Percentiles rank a stretch among this genome's conserved stretches.
phyloP scores from a whole-genome alignment of 345 rosid species.

The Triadica sebifera region DNA sequence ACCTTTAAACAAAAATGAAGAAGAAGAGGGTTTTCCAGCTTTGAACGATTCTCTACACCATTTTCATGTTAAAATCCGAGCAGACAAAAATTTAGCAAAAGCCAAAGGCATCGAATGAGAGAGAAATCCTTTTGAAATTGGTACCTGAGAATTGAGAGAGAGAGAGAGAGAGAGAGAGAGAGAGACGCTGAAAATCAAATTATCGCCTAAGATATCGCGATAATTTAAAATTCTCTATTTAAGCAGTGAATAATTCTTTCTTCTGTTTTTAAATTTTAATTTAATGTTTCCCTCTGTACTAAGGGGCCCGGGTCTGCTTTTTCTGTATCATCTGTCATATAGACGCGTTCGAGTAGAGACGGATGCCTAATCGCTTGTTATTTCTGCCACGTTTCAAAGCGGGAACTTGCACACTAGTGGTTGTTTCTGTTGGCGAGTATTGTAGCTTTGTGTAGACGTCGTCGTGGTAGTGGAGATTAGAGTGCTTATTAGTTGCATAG shows the following conservation, averaged over 20 bases:
- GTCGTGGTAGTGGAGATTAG: background rate
- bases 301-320: background rate
- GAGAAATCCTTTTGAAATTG: background rate
- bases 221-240: background rate
- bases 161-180: too few species aligned
- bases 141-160: too few species aligned
- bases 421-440: background rate
- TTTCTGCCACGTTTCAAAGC: background rate
- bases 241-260: background rate
- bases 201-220: background rate
- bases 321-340: background rate
- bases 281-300: background rate
- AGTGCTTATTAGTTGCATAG: background rate
- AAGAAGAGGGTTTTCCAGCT: conserved; percentile 10
- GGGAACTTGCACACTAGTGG: background rate
- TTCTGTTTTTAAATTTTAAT: too few species aligned
- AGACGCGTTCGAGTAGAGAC: background rate
- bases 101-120: background rate
- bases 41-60: background rate
- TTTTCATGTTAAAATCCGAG: background rate
- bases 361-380: background rate
- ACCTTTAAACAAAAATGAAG: background rate
- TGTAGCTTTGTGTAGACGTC: background rate
- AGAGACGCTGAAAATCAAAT: background rate
- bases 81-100: background rate